Percentiles rank a stretch among this genome's conserved stretches.
Evolutionary conservation across 2,329 filamentous ascomycete genomes (phyloP).

Genomic region (Ascochyta clinopodiicola): DNA sequence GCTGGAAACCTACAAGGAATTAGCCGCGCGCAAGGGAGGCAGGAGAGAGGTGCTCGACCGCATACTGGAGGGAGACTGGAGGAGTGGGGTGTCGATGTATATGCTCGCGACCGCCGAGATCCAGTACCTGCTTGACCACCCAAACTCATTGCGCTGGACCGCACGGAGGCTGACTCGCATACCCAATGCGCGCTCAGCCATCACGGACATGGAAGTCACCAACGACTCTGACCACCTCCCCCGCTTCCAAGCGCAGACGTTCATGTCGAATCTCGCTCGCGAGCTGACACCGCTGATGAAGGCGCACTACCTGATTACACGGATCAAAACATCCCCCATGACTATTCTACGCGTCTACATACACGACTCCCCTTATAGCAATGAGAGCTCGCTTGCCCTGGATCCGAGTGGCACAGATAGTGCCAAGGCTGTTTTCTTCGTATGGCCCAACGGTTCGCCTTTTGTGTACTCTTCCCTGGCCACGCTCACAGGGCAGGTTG

Average conservation of each 20-base stretch:
- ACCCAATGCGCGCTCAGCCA: conserved; percentile 33
- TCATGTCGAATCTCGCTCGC: conserved; percentile 75
- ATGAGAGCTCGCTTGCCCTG: conserved; percentile 49
- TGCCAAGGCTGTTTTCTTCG: conserved; percentile 76
- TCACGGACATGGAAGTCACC: conserved; percentile 47
- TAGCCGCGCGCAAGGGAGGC: conserved; percentile 54
- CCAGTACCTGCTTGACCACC: conserved; percentile 61
- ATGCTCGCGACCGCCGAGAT: conserved; percentile 64
- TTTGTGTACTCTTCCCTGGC: conserved; percentile 71
- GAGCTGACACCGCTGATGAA: conserved; percentile 81
- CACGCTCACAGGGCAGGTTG: conserved; percentile 45
- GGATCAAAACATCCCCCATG: conserved; percentile 72
- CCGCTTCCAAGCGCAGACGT: conserved; percentile 80
- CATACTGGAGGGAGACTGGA: conserved; percentile 64
- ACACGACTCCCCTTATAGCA: conserved; percentile 79
- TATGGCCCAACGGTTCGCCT: conserved; percentile 81
- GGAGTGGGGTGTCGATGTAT: conserved; percentile 60
- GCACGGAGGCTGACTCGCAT: conserved; percentile 56
- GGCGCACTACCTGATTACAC: conserved; percentile 80
- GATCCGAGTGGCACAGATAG: conserved; percentile 57
- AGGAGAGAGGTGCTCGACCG: conserved; percentile 63
- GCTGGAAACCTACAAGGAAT: conserved; percentile 57
- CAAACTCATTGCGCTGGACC: conserved; percentile 60
- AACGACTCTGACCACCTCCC: conserved; percentile 58
- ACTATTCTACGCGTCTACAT: conserved; percentile 80